Evolutionary conservation across 805 yeast genomes (phyloP).

Genomic region (Saccharomycopsis lassenensis): DNA sequence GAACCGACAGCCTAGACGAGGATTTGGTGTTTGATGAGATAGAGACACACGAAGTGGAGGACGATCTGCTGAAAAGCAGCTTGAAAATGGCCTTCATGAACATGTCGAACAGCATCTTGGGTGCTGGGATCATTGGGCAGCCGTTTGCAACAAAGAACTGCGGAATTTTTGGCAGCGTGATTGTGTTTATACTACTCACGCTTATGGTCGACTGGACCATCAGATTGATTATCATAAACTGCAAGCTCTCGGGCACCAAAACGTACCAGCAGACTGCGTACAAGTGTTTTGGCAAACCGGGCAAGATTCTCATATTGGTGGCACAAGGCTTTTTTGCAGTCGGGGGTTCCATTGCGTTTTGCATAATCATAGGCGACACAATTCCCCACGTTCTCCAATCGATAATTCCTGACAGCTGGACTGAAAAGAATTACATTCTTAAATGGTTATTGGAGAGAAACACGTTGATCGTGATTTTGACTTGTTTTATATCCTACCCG

Average conservation of each 20-base stretch:
- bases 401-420: conserved; percentile 37
- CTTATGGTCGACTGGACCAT: conserved; percentile 82
- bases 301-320: conserved; percentile 53
- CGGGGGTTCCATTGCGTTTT: conserved; percentile 90
- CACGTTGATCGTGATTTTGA: conserved; percentile 57
- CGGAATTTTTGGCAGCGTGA: conserved; percentile 65
- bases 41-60: background rate
- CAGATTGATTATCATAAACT: conserved; percentile 67
- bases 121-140: conserved; percentile 94
- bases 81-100: conserved; percentile 90
- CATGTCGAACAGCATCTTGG: conserved; percentile 90
- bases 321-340: conserved; percentile 86
- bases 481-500: conserved; percentile 70
- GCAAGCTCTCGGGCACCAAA: conserved; percentile 62
- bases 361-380: conserved; percentile 91
- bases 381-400: conserved; percentile 80
- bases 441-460: conserved; percentile 54
- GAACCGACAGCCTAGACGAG: conserved; percentile 4
- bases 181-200: conserved; percentile 51
- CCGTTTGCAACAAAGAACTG: conserved; percentile 78
- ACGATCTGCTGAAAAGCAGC: conserved; percentile 37
- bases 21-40: conserved; percentile 3
- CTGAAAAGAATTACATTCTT: conserved; percentile 29
- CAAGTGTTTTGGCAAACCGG: conserved; percentile 65
- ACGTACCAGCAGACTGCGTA: conserved; percentile 82